phyloP scores from a whole-genome alignment of 2,329 filamentous ascomycete species.

The Taxawa tesnikishii region DNA sequence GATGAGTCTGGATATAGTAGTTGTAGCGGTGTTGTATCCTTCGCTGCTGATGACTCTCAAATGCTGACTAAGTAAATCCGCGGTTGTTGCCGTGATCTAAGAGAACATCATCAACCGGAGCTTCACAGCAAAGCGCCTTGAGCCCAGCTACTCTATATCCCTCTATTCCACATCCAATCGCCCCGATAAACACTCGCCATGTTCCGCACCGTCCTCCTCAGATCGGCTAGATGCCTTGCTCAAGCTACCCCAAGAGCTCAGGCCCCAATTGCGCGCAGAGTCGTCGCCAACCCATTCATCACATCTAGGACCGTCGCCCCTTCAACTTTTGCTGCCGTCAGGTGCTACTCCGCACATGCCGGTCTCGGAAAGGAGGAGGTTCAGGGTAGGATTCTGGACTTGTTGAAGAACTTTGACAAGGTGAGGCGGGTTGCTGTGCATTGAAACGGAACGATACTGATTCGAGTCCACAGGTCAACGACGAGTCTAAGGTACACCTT shows the following conservation, averaged over 20 bases:
- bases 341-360: conserved; percentile 77
- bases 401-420: conserved; percentile 97
- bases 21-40: no score
- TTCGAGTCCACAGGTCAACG: conserved; percentile 42
- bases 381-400: conserved; percentile 80
- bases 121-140: background rate
- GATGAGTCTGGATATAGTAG: no score
- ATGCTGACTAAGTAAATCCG: no score
- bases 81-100: no score
- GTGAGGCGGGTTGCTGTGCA: conserved; percentile 33
- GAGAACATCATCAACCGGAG: no score
- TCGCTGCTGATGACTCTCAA: no score
- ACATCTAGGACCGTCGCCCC: conserved; percentile 49
- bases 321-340: conserved; percentile 54
- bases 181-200: conserved; percentile 54
- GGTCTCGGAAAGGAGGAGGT: conserved; percentile 74
- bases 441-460: conserved; percentile 10
- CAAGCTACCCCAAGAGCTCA: conserved; percentile 28
- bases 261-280: conserved; percentile 45
- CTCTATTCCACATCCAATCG: no score
- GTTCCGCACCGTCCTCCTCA: conserved; percentile 81
- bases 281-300: conserved; percentile 47
- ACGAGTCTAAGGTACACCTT: conserved; percentile 41
- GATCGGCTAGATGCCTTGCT: conserved; percentile 50
- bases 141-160: no score